Percentiles rank a stretch among this genome's conserved stretches.
phyloP scores from a whole-genome alignment of 192 early-diverging fungal genomes.

The Linnemannia elongata region DNA sequence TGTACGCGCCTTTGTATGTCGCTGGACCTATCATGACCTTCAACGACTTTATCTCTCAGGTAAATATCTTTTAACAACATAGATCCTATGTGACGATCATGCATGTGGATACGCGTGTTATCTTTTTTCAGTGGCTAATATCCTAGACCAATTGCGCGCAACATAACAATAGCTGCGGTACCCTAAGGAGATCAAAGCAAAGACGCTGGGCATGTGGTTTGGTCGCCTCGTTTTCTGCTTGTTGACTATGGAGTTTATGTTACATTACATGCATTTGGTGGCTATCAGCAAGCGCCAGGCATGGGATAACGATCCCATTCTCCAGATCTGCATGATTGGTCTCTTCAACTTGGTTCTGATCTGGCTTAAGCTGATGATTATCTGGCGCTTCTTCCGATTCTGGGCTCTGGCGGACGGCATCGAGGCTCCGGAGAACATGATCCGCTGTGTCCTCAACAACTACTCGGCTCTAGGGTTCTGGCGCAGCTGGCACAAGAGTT shows the following conservation, averaged over 20 bases:
- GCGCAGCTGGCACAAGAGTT: conserved; percentile 96
- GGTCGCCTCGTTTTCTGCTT: conserved; percentile 73
- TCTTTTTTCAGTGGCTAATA: not conserved
- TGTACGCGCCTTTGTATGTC: conserved; percentile 94
- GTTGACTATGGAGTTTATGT: conserved; percentile 89
- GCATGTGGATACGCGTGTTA: not conserved
- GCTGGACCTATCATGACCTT: conserved; percentile 96
- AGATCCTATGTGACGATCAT: not conserved
- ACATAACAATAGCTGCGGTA: conserved; percentile 63
- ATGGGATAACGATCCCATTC: conserved; percentile 84
- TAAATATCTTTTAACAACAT: conserved; percentile 31
- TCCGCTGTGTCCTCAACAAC: conserved; percentile 96
- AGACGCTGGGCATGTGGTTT: conserved; percentile 68
- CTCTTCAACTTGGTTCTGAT: conserved; percentile 92
- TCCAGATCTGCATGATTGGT: conserved; percentile 89
- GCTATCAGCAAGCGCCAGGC: conserved; percentile 90
- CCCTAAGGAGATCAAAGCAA: conserved; percentile 59
- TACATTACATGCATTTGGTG: conserved; percentile 91
- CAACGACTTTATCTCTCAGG: conserved; percentile 92
- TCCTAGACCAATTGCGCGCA: not conserved
- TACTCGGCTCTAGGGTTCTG: conserved; percentile 96
- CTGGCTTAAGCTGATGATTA: conserved; percentile 94
- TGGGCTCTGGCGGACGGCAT: conserved; percentile 96
- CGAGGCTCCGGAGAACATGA: conserved; percentile 94
- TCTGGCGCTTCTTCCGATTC: conserved; percentile 97